These are phyloP conservation scores for Aspergillus flavus DNA, from an alignment of 2,329 filamentous ascomycete genomes.

Conservation along the genomic window DNA sequence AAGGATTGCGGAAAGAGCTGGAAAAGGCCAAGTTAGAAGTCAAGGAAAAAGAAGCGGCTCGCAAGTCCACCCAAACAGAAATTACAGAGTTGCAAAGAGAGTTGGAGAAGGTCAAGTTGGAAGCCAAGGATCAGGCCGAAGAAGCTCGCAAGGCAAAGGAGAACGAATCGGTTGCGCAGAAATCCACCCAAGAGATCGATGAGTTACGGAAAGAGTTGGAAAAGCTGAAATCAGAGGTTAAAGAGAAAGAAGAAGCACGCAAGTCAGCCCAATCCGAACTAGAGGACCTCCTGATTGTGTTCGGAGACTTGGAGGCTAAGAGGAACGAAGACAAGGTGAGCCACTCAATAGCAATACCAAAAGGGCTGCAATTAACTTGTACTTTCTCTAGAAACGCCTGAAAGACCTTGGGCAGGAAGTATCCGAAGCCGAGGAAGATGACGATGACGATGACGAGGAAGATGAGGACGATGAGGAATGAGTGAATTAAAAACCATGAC, in stretches of 20 bases:
- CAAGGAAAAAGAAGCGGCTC: slow-evolving; percentile 62
- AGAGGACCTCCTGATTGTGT: slow-evolving; percentile 79
- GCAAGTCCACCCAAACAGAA: slow-evolving; percentile 67
- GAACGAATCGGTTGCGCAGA: slow-evolving; percentile 30
- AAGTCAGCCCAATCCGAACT: slow-evolving; percentile 70
- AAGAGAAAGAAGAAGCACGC: slow-evolving; percentile 63
- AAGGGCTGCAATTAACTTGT: slow-evolving; percentile 7
- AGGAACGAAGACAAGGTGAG: slow-evolving; percentile 72
- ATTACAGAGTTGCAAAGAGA: slow-evolving; percentile 80
- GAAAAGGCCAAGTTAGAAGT: slow-evolving; percentile 71
- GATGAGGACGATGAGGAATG: slow-evolving; percentile 46
- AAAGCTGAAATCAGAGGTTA: slow-evolving; percentile 34
- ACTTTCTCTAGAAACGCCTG: slow-evolving; percentile 54
- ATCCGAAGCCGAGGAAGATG: slow-evolving; percentile 72
- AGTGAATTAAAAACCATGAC: not conserved
- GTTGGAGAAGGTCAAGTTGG: slow-evolving; percentile 69
- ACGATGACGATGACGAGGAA: slow-evolving; percentile 60
- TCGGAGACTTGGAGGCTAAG: slow-evolving; percentile 79
- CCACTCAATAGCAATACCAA: slow-evolving; percentile 9
- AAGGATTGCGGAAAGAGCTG: slow-evolving; percentile 80
- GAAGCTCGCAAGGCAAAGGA: slow-evolving; percentile 54
- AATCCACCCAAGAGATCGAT: slow-evolving; percentile 54
- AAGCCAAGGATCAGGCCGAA: slow-evolving; percentile 74
- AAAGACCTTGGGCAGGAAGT: slow-evolving; percentile 69
- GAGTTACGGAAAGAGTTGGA: slow-evolving; percentile 37